Conservation (phyloP, 2,329 filamentous ascomycete genomes). For the Beauveria medogensis region DNA sequence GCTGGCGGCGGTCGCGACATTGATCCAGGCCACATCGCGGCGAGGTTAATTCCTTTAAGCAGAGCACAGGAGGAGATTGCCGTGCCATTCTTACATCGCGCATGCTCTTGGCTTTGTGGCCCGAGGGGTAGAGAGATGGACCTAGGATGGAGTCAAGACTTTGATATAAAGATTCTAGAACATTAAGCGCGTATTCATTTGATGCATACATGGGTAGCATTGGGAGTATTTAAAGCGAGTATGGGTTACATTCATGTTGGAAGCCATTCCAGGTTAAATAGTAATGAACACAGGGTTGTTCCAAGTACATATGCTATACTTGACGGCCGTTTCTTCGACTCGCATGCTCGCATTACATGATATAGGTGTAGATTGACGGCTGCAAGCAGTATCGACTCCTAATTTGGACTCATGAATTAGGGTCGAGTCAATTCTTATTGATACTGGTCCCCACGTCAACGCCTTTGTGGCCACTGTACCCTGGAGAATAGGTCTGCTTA, state of each 20-base stretch:
- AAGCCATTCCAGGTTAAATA: neutral
- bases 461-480: neutral
- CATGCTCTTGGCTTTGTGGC: conserved; percentile 43
- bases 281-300: neutral
- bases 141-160: conserved; percentile 6
- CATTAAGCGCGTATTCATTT: neutral
- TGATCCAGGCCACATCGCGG: conserved; percentile 9
- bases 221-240: conserved; percentile 2
- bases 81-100: conserved; percentile 39
- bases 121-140: conserved; percentile 27
- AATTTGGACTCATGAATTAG: neutral
- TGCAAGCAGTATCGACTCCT: neutral
- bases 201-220: neutral
- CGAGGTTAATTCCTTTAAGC: conserved; percentile 20
- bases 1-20: conserved; percentile 2
- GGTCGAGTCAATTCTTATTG: neutral
- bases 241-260: neutral
- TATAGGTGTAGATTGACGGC: no score
- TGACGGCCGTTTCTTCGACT: neutral
- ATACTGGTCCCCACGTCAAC: neutral
- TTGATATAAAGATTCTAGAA: neutral
- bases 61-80: conserved; percentile 26
- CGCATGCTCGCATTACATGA: no score
- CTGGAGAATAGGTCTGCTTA: neutral
- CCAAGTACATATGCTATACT: neutral